Evolutionary conservation across 2,329 filamentous ascomycete species (phyloP).

Genomic region (Plectosphaerella sp.): DNA sequence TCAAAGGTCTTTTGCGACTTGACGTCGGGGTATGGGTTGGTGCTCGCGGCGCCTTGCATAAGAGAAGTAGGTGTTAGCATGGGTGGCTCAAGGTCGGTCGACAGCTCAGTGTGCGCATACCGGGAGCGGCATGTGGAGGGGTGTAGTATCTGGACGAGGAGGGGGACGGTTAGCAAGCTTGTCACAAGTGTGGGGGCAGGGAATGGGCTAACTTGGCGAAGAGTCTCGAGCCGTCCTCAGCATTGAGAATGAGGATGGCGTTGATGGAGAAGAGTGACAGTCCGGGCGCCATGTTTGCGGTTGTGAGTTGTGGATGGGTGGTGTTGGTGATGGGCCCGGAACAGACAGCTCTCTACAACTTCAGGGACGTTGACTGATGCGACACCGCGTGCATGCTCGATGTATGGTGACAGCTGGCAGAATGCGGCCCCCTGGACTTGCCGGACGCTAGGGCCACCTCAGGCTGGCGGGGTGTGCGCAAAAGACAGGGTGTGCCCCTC

Average conservation of each 20-base stretch:
- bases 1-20: slow-evolving; percentile 97
- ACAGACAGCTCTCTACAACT: not conserved
- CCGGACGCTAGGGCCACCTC: too few relatives aligned
- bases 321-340: slow-evolving; percentile 2
- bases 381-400: too few relatives aligned
- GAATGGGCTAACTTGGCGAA: slow-evolving; percentile 72
- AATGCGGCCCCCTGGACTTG: too few relatives aligned
- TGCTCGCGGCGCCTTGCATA: slow-evolving; percentile 22
- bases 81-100: not conserved
- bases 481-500: too few relatives aligned
- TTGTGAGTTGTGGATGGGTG: not conserved
- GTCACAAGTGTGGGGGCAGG: not conserved
- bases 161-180: too few relatives aligned
- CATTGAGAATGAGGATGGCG: slow-evolving; percentile 73
- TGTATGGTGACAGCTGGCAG: too few relatives aligned
- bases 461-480: too few relatives aligned
- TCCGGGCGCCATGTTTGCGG: slow-evolving; percentile 60
- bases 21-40: slow-evolving; percentile 77
- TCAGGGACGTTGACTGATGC: not conserved
- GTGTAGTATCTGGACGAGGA: slow-evolving; percentile 26
- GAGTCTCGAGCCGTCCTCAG: slow-evolving; percentile 86
- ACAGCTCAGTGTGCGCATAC: slow-evolving; percentile 6
- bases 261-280: slow-evolving; percentile 74
- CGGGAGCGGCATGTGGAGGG: slow-evolving; percentile 43
- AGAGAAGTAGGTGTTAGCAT: too few relatives aligned